Conservation (phyloP, 2,329 filamentous ascomycete species). For the Ophiostoma quercus region DNA sequence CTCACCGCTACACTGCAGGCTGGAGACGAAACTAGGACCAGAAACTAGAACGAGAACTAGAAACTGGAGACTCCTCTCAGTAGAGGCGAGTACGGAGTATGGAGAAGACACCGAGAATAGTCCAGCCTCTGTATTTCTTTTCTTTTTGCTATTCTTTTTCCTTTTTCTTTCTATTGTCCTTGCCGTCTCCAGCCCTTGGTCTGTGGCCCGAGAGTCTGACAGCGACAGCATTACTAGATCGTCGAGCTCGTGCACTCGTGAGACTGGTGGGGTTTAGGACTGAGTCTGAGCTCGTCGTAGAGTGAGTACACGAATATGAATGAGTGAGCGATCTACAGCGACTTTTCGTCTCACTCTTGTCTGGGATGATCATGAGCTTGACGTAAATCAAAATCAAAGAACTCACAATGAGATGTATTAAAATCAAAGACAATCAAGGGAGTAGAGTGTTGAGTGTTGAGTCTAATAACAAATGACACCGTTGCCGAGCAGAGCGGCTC, state of each 20-base stretch:
- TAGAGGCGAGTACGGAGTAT: neutral
- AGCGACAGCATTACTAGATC: neutral
- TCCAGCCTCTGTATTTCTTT: neutral
- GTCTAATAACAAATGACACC: neutral
- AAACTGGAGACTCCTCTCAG: neutral
- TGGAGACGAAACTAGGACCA: neutral
- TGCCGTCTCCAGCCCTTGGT: neutral
- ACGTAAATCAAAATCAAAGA: neutral
- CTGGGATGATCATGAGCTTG: neutral
- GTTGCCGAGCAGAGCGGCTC: slow-evolving; percentile 3
- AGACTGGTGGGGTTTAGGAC: neutral
- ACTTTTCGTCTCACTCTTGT: neutral
- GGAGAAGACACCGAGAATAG: slow-evolving; percentile 1
- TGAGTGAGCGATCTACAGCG: neutral
- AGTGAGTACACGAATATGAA: neutral
- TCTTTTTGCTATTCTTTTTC: neutral
- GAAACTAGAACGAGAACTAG: neutral
- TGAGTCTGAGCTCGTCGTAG: neutral
- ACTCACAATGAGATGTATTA: neutral
- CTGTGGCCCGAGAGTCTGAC: neutral
- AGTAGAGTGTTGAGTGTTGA: neutral
- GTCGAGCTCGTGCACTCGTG: slow-evolving; percentile 6
- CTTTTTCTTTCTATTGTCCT: neutral
- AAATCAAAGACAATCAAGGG: neutral
- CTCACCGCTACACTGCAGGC: slow-evolving; percentile 14